These are phyloP conservation scores for Sarocladium strictum DNA, from an alignment of 2,329 filamentous ascomycete genomes.

Conservation along the genomic window DNA sequence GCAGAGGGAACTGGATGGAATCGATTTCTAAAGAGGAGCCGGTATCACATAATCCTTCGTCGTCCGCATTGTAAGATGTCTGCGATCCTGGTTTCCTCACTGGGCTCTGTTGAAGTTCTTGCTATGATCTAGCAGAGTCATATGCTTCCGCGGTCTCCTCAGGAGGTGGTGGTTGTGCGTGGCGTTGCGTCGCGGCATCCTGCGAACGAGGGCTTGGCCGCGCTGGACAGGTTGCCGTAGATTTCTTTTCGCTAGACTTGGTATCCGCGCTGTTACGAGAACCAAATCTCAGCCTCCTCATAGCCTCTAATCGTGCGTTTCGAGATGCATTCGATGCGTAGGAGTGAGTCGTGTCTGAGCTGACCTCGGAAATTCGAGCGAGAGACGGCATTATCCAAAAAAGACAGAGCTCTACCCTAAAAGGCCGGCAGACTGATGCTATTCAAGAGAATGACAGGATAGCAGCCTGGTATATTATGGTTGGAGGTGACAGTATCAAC, in stretches of 20 bases:
- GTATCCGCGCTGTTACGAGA: neutral
- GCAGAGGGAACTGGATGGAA: constrained; percentile 19
- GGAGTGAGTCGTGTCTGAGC: neutral
- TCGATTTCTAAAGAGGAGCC: constrained; percentile 18
- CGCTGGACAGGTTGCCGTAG: no score
- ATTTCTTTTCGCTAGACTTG: no score
- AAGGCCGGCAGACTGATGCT: neutral
- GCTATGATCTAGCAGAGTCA: neutral
- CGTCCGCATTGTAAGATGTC: constrained; percentile 4
- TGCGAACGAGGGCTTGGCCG: neutral
- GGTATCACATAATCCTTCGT: constrained; percentile 5
- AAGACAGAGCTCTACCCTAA: neutral
- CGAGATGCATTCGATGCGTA: neutral
- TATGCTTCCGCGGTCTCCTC: no score
- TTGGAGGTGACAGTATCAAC: neutral
- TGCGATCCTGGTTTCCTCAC: neutral
- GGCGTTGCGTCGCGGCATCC: neutral
- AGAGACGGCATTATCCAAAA: constrained; percentile 7
- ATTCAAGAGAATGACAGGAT: constrained; percentile 9
- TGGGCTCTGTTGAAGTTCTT: neutral
- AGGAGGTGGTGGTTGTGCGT: neutral
- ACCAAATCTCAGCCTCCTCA: constrained; percentile 1
- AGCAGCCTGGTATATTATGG: neutral
- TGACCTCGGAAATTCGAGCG: constrained; percentile 1
- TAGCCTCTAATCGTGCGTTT: neutral